These are phyloP conservation scores for Protoeuglena noctilucae DNA, from an alignment of 139 green algal species.

Conservation along the genomic window DNA sequence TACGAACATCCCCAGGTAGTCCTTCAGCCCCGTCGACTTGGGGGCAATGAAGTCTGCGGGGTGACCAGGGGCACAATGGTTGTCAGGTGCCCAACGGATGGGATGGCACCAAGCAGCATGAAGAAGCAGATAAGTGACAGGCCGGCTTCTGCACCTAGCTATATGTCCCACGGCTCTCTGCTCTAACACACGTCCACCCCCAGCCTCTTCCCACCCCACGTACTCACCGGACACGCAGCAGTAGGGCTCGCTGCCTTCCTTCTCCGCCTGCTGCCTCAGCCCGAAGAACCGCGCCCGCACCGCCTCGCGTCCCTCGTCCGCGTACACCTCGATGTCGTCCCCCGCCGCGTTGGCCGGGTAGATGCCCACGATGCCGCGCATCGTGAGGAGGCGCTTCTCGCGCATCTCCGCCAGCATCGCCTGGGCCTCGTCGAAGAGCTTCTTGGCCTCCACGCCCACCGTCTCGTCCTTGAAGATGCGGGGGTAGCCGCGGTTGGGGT, in stretches of 20 bases:
- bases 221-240: slow-evolving; percentile 70
- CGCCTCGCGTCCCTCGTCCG: slow-evolving; percentile 10
- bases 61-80: no score
- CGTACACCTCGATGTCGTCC: slow-evolving; percentile 86
- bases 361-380: slow-evolving; percentile 75
- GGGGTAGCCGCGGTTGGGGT: slow-evolving; percentile 95
- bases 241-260: slow-evolving; percentile 60
- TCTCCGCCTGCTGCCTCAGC: slow-evolving; percentile 82
- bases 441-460: slow-evolving; percentile 86
- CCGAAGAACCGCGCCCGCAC: slow-evolving; percentile 39
- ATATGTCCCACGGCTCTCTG: no score
- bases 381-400: slow-evolving; percentile 54
- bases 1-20: slow-evolving; percentile 95
- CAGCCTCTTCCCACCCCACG: no score
- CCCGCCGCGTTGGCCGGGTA: slow-evolving; percentile 80
- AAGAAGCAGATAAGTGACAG: no score
- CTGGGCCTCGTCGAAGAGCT: slow-evolving; percentile 90
- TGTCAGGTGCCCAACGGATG: no score
- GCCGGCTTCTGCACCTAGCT: no score
- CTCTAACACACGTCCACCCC: no score
- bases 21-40: slow-evolving; percentile 47
- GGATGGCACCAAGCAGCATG: no score
- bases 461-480: slow-evolving; percentile 99
- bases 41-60: slow-evolving; percentile 97
- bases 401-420: slow-evolving; percentile 53